Conservation (phyloP, 306 rosid species). For the Vigna unguiculata region DNA sequence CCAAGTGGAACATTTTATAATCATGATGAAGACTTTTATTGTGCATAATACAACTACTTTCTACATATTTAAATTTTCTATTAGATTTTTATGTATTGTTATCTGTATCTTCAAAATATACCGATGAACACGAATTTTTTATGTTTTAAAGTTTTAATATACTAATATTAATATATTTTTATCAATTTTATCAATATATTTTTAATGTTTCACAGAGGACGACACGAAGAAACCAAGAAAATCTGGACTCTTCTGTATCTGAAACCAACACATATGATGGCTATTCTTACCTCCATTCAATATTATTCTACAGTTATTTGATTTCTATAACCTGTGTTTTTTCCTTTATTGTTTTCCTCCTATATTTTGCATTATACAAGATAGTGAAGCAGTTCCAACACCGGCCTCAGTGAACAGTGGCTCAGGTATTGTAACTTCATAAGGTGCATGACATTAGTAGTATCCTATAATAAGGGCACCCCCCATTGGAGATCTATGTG, state of each 20-base stretch:
- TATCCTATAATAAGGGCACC: conserved; percentile 63
- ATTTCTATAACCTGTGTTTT: conserved; percentile 27
- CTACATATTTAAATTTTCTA: too few species aligned
- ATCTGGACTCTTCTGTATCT: conserved; percentile 37
- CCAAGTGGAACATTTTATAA: conserved; percentile 44
- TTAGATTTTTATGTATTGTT: too few species aligned
- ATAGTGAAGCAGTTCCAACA: conserved; percentile 45
- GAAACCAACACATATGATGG: conserved; percentile 17
- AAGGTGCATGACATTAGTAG: conserved; percentile 40
- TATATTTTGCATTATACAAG: conserved; percentile 50
- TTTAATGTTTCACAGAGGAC: too few species aligned
- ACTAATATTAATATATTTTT: too few species aligned
- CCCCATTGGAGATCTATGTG: conserved; percentile 77
- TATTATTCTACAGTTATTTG: conserved; percentile 42
- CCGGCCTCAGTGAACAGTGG: conserved; percentile 64
- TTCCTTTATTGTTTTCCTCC: conserved; percentile 21
- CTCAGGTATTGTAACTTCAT: conserved; percentile 51
- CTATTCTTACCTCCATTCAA: too few species aligned
- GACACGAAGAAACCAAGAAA: too few species aligned
- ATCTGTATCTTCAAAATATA: too few species aligned
- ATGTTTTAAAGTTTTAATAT: too few species aligned
- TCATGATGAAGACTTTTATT: conserved; percentile 41
- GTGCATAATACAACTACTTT: conserved; percentile 49
- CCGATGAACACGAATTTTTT: too few species aligned
- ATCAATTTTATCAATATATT: too few species aligned